Evolutionary conservation across 1,284 basidiomycete species (phyloP), one percentile per base, ranked within the genome.

Genomic region (Pyrrhoderma noxium): DNA sequence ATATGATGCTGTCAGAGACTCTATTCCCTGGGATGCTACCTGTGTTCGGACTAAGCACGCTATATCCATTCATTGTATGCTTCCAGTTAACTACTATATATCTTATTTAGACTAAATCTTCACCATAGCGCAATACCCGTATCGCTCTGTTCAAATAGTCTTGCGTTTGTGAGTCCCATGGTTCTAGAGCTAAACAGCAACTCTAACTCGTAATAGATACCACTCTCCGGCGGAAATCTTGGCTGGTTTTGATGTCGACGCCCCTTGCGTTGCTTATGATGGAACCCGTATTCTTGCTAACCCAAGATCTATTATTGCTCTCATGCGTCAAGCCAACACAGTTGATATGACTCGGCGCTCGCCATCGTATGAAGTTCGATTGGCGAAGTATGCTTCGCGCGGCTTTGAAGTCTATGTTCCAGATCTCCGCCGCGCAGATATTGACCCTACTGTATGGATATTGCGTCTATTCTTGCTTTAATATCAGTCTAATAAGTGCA

Each of bases 41-140:
- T 80, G 78, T 52, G 73, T 81, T 51, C 72, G 79, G 37, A 79
- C 77, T 47, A 80, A 77, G 63, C 76, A 82, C 57, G 77, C 78
- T 0, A 67, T 80, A 38, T 80, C 79, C 7, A 80, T 82, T 57
- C 74, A 81, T 60, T 78, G 75, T 76, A 47, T 23, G 73, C 58
- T 22, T 5, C 16, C 3, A 39, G 19, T 44, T 46, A 16, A 19
- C 9, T 38, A 25, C 7, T 19, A 34, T 35, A n/a, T n/a, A n/a
- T n/a, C n/a, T n/a, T n/a, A n/a, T n/a, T n/a, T n/a, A n/a, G 31
- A 46, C 14, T 38, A 25, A 8, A 31, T 5, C n/a, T n/a, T n/a
- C n/a, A n/a, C 42, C 49, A 13, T 54, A 78, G 76, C 76, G 19
- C 79, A 80, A 67, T 80, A 78, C 59, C 79, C 79, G 0, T 79